phyloP scores from a whole-genome alignment of 192 early-diverging fungal genomes.

The Backusella morwellensis region DNA sequence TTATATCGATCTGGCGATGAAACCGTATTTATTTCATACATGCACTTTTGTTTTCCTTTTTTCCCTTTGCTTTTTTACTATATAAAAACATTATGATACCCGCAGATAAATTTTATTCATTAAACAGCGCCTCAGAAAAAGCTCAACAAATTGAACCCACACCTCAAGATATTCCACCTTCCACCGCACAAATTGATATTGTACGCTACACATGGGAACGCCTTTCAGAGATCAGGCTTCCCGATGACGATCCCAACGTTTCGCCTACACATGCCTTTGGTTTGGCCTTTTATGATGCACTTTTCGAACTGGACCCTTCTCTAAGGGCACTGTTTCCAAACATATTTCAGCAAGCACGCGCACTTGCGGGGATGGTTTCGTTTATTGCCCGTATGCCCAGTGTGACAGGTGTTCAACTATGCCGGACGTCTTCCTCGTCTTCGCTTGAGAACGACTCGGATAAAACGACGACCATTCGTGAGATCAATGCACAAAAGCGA shows the following conservation, averaged over 20 bases:
- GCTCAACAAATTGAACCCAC: background rate
- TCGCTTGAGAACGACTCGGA: background rate
- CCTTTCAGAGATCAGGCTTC: conserved; percentile 13
- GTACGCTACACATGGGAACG: conserved; percentile 19
- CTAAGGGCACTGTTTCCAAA: conserved; percentile 15
- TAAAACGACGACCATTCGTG: background rate
- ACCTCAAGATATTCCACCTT: background rate
- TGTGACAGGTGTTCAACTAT: background rate
- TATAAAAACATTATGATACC: background rate
- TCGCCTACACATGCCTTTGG: conserved; percentile 24
- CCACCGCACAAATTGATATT: conserved; percentile 14
- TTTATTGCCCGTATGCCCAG: conserved; percentile 1
- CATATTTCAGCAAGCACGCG: conserved; percentile 22
- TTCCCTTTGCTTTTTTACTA: background rate
- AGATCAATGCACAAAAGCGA: conserved; percentile 1
- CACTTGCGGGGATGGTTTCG: conserved; percentile 19
- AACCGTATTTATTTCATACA: background rate
- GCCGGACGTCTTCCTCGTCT: background rate
- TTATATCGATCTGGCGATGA: background rate
- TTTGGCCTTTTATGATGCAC: conserved; percentile 16
- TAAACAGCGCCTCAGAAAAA: background rate
- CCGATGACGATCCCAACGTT: conserved; percentile 8
- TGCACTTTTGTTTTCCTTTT: background rate
- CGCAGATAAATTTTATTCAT: background rate
- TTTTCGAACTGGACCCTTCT: conserved; percentile 18